Base-by-base conservation (phyloP, 1,284 basidiomycete genomes). In the Marasmius oreades region DNA sequence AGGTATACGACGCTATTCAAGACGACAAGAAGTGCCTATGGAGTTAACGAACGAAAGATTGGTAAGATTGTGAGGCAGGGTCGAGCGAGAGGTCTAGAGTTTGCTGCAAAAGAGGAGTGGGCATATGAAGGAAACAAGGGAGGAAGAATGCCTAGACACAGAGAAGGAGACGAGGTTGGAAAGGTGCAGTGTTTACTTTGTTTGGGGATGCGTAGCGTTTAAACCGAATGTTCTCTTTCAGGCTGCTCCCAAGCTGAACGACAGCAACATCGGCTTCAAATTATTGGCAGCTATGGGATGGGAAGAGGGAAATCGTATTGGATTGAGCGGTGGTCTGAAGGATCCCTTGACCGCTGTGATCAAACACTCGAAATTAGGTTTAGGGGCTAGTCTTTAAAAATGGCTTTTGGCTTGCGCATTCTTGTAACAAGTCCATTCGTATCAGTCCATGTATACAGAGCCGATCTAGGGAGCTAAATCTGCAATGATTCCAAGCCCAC, bases 231-330 rank as follows among this genome's bases (percentile, higher is more conserved):
- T 6, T 52, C 22, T 42, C 43, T 47, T 59, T 16, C 61, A 82
- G 77, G 78, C 80, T 59, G 91, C 91, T 1, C 88, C 88, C 5
- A 91, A 86, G 73, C 84, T 93, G 52, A 81, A 78, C 20, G 75
- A 81, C 56, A 70, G 77, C 3, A 93, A 93, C 62, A 62, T 91
- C 55, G 91, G 91, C 0, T 93, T 92, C 72, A 80, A 73, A 69
- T 81, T 93, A 82, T 66, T 93, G 59, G 80, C 85, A 16, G 74
- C 77, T 50, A 92, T 92, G 90, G 90, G 90, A 24, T 91, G 89
- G 89, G 66, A 78, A 8, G 86, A 90, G 61, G 89, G 89, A 1
- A 75, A 80, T 33, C 73, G 76, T 11, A 90, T 91, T 62, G 88
- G 88, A 1, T 68, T 78, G 6, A 65, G 69, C 7, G 83, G 79